Evolutionary conservation across 2,329 filamentous ascomycete genomes (phyloP).

Genomic region (Hymenoscyphus albidus): DNA sequence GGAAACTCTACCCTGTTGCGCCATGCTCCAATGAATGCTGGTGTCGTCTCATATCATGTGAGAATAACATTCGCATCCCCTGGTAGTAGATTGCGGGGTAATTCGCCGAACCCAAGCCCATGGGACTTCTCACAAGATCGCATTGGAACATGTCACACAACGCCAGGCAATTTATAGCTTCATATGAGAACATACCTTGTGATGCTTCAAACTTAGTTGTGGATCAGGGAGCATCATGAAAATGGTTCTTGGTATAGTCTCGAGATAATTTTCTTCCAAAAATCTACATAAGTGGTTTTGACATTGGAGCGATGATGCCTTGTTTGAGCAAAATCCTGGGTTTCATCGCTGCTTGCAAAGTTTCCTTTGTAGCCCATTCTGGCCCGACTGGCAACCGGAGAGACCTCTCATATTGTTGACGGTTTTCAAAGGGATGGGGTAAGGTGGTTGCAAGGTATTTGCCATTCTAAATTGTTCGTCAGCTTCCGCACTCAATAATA

Average conservation of each 20-base stretch:
- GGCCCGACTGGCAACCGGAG: constrained; percentile 83
- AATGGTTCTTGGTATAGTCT: background rate
- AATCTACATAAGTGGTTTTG: constrained; percentile 55
- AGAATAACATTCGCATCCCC: background rate
- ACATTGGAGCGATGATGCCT: constrained; percentile 83
- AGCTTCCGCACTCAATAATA: background rate
- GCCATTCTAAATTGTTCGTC: constrained; percentile 56
- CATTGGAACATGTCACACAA: background rate
- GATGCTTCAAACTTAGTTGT: background rate
- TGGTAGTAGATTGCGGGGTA: background rate
- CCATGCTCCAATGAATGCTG: background rate
- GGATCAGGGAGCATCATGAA: background rate
- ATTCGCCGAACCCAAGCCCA: background rate
- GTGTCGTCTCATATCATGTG: background rate
- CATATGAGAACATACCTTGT: background rate
- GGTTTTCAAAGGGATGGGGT: constrained; percentile 85
- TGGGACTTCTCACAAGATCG: background rate
- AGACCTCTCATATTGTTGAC: constrained; percentile 84
- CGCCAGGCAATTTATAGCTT: background rate
- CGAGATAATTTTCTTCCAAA: background rate
- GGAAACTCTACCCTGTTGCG: background rate
- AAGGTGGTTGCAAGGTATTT: constrained; percentile 82
- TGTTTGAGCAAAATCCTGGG: constrained; percentile 87
- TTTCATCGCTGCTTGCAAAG: constrained; percentile 84
- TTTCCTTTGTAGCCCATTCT: constrained; percentile 96